These are phyloP conservation scores for Vitis riparia DNA, from an alignment of 164 flowering plant species.

Conservation along the genomic window DNA sequence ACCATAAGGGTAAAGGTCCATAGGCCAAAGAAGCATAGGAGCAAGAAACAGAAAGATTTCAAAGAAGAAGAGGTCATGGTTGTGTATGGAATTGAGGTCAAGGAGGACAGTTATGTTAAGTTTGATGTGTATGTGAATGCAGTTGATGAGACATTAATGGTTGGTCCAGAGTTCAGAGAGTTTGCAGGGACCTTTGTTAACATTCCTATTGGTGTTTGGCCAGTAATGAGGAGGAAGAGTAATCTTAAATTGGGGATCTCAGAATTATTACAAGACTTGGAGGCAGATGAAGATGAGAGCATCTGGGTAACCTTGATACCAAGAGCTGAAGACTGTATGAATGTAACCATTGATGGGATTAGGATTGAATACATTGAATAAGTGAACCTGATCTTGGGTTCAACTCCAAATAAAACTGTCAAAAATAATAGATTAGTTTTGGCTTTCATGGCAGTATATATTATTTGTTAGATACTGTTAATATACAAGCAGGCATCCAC, in stretches of 20 bases:
- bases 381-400: too few species aligned
- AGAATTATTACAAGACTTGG: conserved; percentile 11
- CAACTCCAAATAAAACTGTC: too few species aligned
- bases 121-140: conserved; percentile 44
- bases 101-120: conserved; percentile 15
- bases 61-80: conserved; percentile 36
- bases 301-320: conserved; percentile 13
- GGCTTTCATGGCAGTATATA: too few species aligned
- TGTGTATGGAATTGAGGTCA: conserved; percentile 20
- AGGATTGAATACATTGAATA: conserved; percentile 7
- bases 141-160: conserved; percentile 18
- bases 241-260: conserved; percentile 20
- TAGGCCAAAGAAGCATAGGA: conserved; percentile 23
- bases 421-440: too few species aligned
- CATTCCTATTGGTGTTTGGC: neutral
- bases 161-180: conserved; percentile 17
- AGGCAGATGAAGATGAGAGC: conserved; percentile 14
- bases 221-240: neutral
- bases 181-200: conserved; percentile 38
- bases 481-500: too few species aligned
- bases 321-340: neutral
- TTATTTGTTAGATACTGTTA: too few species aligned
- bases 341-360: conserved; percentile 1
- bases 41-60: conserved; percentile 25
- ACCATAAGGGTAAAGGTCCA: conserved; percentile 14